Evolutionary conservation across 1,284 basidiomycete species (phyloP), one percentile per base, ranked within the genome.

Genomic region (Moniliophthora roreri): DNA sequence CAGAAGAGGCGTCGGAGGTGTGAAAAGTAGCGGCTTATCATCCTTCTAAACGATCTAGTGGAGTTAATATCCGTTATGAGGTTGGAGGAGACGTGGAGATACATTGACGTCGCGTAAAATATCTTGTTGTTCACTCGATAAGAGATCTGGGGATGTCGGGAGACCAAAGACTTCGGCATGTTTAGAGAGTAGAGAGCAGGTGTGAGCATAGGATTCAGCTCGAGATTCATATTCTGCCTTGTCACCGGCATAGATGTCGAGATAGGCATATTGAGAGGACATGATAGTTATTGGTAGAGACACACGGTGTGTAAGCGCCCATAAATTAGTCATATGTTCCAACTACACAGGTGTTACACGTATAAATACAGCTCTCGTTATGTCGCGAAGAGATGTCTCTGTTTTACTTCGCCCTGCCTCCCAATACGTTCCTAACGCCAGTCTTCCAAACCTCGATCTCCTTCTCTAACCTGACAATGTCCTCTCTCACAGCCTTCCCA

Each of bases 401-500:
- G n/a, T n/a, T 39, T 45, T 26, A 15, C 40, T 42, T 50, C 11
- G 49, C 32, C 20, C 63, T 65, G 58, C 80, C 78, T 55, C 76
- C 63, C 41, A 79, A 52, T 7, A 71, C 75, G 62, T 81, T 77
- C 59, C 64, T 69, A 3, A 85, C 69, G 0, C 84, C 81, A 40
- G 72, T 69, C 50, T 68, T 79, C 87, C 87, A 91, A 11, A 83
- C 77, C 0, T 73, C 78, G 23, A 90, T 65, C 66, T 91, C 89
- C 64, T 78, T 83, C 67, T 91, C 89, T 20, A 89, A 58, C 8
- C 76, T 66, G 8, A 82, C 80, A 10, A 84, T 63, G 37, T 67
- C 69, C 59, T 82, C 78, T 56, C 87, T 68, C 6, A 87, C 75
- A 49, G 79, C 76, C 51, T 60, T 67, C 4, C 87, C 85, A 1